A percentile compares a stretch with the other conserved stretches of the same genome.
Evolutionary conservation across 2,329 filamentous ascomycete species (phyloP).

Genomic region (Fusarium bulbicola): DNA sequence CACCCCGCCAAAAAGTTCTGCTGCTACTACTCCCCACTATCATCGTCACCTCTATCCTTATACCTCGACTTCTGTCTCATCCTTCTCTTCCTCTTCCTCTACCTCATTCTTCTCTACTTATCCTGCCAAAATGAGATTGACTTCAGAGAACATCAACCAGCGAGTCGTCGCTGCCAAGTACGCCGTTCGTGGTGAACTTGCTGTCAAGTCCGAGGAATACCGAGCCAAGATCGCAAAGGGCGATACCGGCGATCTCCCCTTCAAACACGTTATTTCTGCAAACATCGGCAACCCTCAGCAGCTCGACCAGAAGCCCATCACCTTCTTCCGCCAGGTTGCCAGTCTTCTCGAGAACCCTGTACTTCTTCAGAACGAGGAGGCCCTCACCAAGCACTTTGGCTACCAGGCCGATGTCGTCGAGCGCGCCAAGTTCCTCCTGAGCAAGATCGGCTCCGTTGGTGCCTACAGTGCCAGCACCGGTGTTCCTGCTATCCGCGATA

Average conservation of each 20-base stretch:
- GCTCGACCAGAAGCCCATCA: constrained; percentile 98
- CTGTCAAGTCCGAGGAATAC: constrained; percentile 92
- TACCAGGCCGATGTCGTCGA: constrained; percentile 92
- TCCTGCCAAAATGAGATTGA: constrained; percentile 60
- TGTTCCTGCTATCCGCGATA: constrained; percentile 85
- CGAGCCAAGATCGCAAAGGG: constrained; percentile 75
- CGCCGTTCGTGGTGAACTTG: constrained; percentile 94
- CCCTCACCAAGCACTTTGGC: constrained; percentile 77
- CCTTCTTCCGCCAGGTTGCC: constrained; percentile 97
- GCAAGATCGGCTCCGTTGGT: constrained; percentile 88
- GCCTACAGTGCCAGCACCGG: constrained; percentile 97
- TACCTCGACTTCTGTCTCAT: background rate
- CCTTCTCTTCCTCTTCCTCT: constrained; percentile 5
- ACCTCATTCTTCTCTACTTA: constrained; percentile 46
- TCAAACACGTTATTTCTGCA: constrained; percentile 90
- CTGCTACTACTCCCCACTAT: constrained; percentile 12
- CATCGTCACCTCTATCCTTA: constrained; percentile 28
- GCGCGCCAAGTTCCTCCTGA: constrained; percentile 81
- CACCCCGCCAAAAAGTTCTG: constrained; percentile 41
- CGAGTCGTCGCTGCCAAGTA: constrained; percentile 90
- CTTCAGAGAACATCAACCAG: constrained; percentile 89
- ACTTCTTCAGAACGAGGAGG: constrained; percentile 83
- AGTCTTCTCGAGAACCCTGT: constrained; percentile 91
- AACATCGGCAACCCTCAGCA: constrained; percentile 99
- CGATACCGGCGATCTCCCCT: constrained; percentile 71